A percentile compares a stretch with the other conserved stretches of the same genome.
Conservation (phyloP, 1,139 yeast species). For the Saccharomyces pastorianus region DNA sequence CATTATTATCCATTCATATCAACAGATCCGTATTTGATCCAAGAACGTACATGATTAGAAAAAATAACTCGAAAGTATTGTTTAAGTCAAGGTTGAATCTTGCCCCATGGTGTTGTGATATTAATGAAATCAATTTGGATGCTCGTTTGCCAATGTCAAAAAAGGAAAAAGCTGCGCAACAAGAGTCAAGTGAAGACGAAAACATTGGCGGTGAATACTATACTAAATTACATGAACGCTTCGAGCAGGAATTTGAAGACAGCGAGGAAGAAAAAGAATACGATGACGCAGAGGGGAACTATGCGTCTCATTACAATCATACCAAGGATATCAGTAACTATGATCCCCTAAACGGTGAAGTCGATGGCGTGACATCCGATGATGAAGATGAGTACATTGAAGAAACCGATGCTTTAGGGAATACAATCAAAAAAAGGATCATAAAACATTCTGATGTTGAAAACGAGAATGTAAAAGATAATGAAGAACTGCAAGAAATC, state of each 20-base stretch:
- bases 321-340: constrained; percentile 19
- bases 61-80: constrained; percentile 73
- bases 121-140: constrained; percentile 65
- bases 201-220: constrained; percentile 27
- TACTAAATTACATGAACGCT: constrained; percentile 24
- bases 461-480: constrained; percentile 5
- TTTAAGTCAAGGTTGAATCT: constrained; percentile 65
- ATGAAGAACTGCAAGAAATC: constrained; percentile 8
- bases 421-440: constrained; percentile 19
- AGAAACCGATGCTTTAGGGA: constrained; percentile 27
- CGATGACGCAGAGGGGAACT: constrained; percentile 8
- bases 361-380: constrained; percentile 13
- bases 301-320: constrained; percentile 4
- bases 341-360: constrained; percentile 27
- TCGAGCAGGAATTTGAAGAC: constrained; percentile 30
- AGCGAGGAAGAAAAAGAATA: constrained; percentile 25
- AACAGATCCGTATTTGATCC: constrained; percentile 91
- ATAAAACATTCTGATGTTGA: constrained; percentile 10
- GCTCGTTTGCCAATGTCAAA: constrained; percentile 69
- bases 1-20: constrained; percentile 73
- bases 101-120: constrained; percentile 60
- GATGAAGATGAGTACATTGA: constrained; percentile 21
- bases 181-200: constrained; percentile 31
- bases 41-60: constrained; percentile 69
- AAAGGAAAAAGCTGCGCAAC: constrained; percentile 34